A percentile compares a stretch with the other conserved stretches of the same genome.
Conservation (phyloP, 2,329 filamentous ascomycete genomes). For the Arthrobotrys entomopaga region DNA sequence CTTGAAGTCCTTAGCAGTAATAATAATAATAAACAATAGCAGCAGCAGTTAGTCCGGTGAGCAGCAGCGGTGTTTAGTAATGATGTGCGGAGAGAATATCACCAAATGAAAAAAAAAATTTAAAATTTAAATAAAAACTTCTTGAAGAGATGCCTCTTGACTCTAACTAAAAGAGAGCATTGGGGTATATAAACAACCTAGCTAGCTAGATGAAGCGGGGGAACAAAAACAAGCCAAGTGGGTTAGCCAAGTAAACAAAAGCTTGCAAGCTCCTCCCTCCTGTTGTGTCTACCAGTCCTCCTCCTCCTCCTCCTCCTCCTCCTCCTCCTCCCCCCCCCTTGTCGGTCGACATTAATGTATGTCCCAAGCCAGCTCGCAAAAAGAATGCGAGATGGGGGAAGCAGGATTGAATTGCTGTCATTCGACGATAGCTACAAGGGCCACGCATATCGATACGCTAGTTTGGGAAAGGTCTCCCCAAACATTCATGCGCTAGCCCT, state of each 20-base stretch:
- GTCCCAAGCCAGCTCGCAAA: constrained; percentile 1
- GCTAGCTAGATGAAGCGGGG: not conserved
- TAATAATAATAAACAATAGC: no score
- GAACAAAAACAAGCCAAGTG: constrained; percentile 1
- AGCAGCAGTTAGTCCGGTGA: no score
- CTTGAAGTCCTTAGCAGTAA: no score
- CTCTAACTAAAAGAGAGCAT: not conserved
- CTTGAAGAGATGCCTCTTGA: no score
- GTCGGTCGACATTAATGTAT: no score
- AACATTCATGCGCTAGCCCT: constrained; percentile 49
- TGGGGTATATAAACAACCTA: not conserved
- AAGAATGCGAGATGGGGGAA: not conserved
- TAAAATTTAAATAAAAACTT: no score
- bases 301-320: no score
- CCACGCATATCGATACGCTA: constrained; percentile 50
- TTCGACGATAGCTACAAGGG: constrained; percentile 31
- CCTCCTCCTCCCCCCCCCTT: no score
- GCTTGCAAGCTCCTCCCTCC: not conserved
- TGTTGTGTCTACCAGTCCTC: no score
- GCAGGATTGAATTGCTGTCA: constrained; percentile 11
- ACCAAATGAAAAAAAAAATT: no score
- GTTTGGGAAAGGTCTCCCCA: constrained; percentile 33
- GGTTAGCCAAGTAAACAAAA: not conserved
- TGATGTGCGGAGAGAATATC: no score
- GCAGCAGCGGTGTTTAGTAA: no score